Conservation (phyloP, 192 early-diverging fungal genomes). For the Coemansia sp. region DNA sequence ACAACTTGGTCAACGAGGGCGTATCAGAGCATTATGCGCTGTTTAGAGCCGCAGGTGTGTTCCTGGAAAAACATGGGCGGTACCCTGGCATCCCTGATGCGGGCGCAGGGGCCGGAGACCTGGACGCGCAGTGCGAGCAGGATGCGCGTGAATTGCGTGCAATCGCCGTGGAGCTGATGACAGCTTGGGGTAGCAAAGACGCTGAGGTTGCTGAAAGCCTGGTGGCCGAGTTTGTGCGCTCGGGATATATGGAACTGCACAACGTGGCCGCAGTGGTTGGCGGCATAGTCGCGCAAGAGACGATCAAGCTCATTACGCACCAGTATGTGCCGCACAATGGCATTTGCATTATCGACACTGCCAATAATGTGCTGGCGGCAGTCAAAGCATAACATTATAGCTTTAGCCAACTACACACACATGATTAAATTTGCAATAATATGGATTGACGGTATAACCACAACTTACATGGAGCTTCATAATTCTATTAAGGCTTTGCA, state of each 20-base stretch:
- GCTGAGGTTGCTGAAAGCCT: slow-evolving; percentile 13
- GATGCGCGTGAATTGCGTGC: slow-evolving; percentile 14
- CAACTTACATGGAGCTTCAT: too few relatives aligned
- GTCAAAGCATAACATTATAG: slow-evolving; percentile 13
- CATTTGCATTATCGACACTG: slow-evolving; percentile 81
- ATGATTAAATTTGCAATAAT: too few relatives aligned
- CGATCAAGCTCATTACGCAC: slow-evolving; percentile 91
- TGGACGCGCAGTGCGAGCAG: slow-evolving; percentile 17
- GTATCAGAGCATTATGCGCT: slow-evolving; percentile 29
- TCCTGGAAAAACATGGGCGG: slow-evolving; percentile 18
- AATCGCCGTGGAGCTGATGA: slow-evolving; percentile 24
- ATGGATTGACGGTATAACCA: too few relatives aligned
- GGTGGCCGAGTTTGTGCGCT: slow-evolving; percentile 55
- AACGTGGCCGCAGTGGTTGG: slow-evolving; percentile 84
- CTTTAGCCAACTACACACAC: too few relatives aligned
- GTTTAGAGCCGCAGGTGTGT: slow-evolving; percentile 28
- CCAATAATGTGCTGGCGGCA: slow-evolving; percentile 39
- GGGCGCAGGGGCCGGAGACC: background rate
- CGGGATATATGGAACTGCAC: slow-evolving; percentile 75
- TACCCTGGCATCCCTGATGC: slow-evolving; percentile 19
- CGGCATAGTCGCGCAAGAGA: slow-evolving; percentile 89
- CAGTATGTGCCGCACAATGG: slow-evolving; percentile 95
- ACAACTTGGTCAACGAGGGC: slow-evolving; percentile 7
- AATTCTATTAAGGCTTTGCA: too few relatives aligned
- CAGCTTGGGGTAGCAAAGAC: slow-evolving; percentile 17